Percentiles rank a stretch among this genome's conserved stretches.
Conservation (phyloP, 345 rosid species). For the Sonneratia alba region DNA sequence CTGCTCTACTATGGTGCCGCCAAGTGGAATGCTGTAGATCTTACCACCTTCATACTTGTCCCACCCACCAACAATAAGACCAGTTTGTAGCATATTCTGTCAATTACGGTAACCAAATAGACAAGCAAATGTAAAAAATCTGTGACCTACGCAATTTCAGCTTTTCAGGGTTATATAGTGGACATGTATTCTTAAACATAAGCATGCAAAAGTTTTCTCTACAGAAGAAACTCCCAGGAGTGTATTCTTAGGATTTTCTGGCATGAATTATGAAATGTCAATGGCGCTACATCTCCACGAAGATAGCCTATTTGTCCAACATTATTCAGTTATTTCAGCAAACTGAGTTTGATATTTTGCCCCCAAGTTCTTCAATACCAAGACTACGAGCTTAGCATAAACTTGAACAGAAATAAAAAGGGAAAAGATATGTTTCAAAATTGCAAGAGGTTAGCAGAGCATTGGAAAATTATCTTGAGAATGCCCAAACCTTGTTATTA, state of each 20-base stretch:
- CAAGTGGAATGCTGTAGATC: constrained; percentile 90
- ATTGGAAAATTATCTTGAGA: background rate
- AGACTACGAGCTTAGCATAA: background rate
- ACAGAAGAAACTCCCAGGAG: too few species aligned
- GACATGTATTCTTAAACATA: background rate
- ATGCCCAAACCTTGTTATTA: constrained; percentile 60
- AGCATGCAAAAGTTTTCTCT: background rate
- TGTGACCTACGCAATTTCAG: background rate
- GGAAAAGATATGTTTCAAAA: too few species aligned
- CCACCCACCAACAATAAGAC: constrained; percentile 99
- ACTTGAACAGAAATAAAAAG: background rate
- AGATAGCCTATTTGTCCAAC: background rate
- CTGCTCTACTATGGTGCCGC: constrained; percentile 90
- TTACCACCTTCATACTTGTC: constrained; percentile 95
- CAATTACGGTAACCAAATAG: constrained; percentile 3
- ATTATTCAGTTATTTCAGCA: background rate
- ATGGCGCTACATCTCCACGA: background rate
- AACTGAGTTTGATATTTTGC: background rate
- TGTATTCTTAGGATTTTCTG: background rate
- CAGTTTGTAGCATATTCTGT: constrained; percentile 87
- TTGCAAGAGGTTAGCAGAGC: background rate
- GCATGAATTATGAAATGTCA: background rate
- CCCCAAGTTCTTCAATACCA: background rate
- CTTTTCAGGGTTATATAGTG: background rate
- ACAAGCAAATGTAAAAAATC: background rate